Conservation (phyloP, 2,329 filamentous ascomycete genomes). For the Trichoderma oligosporum region DNA sequence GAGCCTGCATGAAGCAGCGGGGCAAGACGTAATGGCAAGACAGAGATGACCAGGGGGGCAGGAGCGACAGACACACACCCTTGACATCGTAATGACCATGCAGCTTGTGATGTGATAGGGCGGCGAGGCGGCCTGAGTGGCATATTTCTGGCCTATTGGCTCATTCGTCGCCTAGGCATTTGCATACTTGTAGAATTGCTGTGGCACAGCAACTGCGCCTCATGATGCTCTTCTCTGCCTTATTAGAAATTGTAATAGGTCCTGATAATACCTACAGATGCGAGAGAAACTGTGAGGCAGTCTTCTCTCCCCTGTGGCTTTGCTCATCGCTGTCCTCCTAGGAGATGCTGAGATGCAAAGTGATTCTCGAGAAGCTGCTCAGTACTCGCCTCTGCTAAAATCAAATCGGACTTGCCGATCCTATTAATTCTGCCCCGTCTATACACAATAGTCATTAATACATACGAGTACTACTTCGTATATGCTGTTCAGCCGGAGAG, state of each 20-base stretch:
- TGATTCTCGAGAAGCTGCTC: background rate
- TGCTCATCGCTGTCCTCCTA: too few species aligned
- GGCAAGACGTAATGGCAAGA: constrained; percentile 18
- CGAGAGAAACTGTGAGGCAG: too few species aligned
- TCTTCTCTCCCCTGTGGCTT: too few species aligned
- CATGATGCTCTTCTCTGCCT: background rate
- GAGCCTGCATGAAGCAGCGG: constrained; percentile 17
- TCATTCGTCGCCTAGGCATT: background rate
- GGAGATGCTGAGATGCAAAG: too few species aligned
- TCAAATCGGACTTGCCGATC: background rate
- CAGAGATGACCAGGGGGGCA: constrained; percentile 10
- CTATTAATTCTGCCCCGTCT: background rate
- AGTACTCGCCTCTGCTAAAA: background rate
- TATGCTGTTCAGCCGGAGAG: background rate
- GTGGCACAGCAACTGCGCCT: constrained; percentile 15
- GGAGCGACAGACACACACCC: background rate
- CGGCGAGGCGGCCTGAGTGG: constrained; percentile 10
- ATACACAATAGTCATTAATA: too few species aligned
- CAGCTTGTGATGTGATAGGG: background rate
- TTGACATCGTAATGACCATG: background rate
- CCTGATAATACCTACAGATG: too few species aligned
- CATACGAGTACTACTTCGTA: too few species aligned
- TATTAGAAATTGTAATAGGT: too few species aligned
- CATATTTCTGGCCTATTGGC: background rate
- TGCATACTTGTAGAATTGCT: background rate